phyloP scores from a whole-genome alignment of 179 eudicot genomes.

The Vitellaria paradoxa region DNA sequence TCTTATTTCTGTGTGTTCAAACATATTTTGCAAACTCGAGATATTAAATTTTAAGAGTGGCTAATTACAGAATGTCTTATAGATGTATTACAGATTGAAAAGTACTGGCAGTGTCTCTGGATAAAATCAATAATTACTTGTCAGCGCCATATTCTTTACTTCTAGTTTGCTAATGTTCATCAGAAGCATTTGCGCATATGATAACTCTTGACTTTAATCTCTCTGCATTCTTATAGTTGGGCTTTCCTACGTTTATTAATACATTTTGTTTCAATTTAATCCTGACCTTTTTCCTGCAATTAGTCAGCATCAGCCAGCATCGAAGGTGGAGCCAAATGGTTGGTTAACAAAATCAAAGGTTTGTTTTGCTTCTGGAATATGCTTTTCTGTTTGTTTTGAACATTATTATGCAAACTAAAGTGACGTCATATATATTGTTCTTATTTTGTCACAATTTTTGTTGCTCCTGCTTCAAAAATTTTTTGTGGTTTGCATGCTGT shows the following conservation, averaged over 20 bases:
- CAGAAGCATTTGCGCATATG: not conserved
- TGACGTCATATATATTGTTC: not conserved
- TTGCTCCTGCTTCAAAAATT: not conserved
- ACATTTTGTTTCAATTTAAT: not conserved
- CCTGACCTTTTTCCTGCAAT: slow-evolving; percentile 17
- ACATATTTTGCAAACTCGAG: not conserved
- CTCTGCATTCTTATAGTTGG: not conserved
- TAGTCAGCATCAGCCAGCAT: slow-evolving; percentile 77
- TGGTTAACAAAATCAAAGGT: slow-evolving; percentile 88
- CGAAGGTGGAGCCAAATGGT: slow-evolving; percentile 73
- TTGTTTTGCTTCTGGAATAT: slow-evolving; percentile 25
- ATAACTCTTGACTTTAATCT: not conserved
- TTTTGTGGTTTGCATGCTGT: slow-evolving; percentile 1
- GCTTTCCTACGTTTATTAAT: not conserved
- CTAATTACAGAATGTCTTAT: too few species aligned
- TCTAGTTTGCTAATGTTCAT: not conserved
- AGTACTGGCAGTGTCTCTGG: not conserved
- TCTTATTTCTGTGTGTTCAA: not conserved
- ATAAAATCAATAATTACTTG: not conserved
- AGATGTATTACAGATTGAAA: not conserved
- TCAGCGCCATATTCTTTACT: not conserved
- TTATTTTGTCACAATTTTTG: not conserved
- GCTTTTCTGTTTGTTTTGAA: not conserved
- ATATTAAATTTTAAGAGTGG: not conserved
- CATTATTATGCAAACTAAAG: slow-evolving; percentile 12